Evolutionary conservation across 257 asterid genomes (phyloP).

Genomic region (Solanum paucissectum): DNA sequence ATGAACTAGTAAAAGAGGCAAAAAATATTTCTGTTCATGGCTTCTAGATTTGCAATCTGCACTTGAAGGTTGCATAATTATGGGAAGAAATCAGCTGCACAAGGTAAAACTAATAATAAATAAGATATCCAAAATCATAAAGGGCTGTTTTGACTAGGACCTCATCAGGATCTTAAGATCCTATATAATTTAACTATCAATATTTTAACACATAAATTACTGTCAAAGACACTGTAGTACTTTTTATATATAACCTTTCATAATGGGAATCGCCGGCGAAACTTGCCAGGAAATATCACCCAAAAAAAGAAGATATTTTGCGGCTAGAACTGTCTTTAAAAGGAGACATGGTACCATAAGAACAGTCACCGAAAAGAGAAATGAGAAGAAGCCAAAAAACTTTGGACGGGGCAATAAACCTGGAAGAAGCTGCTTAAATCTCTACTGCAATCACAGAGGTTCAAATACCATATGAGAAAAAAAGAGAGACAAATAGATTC

Average conservation of each 20-base stretch:
- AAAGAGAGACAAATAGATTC: neutral
- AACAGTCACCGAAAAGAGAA: neutral
- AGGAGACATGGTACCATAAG: neutral
- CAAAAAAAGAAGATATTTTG: neutral
- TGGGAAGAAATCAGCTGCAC: neutral
- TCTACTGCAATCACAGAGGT: neutral
- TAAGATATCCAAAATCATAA: neutral
- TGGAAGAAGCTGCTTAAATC: neutral
- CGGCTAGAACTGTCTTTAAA: neutral
- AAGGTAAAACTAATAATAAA: neutral
- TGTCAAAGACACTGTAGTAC: neutral
- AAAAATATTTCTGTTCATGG: neutral
- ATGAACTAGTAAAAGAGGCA: neutral
- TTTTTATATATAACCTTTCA: neutral
- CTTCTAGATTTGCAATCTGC: neutral
- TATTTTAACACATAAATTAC: neutral
- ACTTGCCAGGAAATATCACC: neutral
- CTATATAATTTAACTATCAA: neutral
- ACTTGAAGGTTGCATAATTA: neutral
- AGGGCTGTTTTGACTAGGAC: neutral
- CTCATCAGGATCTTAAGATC: neutral
- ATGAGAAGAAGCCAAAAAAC: neutral
- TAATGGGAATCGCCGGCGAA: neutral
- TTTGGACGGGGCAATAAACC: neutral
- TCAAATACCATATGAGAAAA: neutral